Evolutionary conservation across 257 asterid species (phyloP), one percentile per base, ranked within the genome.

Genomic region (Scutellaria baicalensis): DNA sequence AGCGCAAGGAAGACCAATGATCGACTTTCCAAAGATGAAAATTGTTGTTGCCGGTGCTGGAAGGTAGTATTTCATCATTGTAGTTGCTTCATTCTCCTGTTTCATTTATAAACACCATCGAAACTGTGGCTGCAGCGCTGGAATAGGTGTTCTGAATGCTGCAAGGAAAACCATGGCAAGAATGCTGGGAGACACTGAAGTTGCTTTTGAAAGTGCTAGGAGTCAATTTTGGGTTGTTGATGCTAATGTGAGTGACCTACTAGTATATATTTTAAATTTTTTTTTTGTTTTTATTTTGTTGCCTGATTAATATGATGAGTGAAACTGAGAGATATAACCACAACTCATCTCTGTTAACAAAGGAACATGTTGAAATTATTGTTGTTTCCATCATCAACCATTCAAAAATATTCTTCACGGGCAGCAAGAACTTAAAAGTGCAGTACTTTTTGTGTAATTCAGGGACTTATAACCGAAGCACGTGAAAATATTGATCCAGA

Each of bases 11-110:
- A 91, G 92, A 82, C 83, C 99, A 20, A 91, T 91, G 99, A 93
- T 93, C 69, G 99, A 93, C 79, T 93, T 93, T 73, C 97, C 99
- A 66, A 93, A 89, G 84, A 91, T 91, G 99, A 93, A 79, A 85
- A 93, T 91, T 73, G 99, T 91, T 59, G 99, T 93, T 80, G 99
- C 99, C 74, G 99, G 99, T 74, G 99, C 99, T 78, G 99, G 99
- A 84, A 93, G 98, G 99, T 90, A 72, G 59, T 59, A 27, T 42
- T 54, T 27, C 69, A 13, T 40, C 45, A 11, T 33, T 69, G 13
- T 50, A 35, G 11, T 35, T 21, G 65, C 45, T 16, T 75, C 64
- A 59, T 47, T 51, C 76, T 63, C 39, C 75, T 67, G 43, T 48
- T 43, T 67, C 59, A 38, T 36, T 7, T 35, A 39, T 31, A 56